Percentiles rank a stretch among this genome's conserved stretches.
Conservation (phyloP, 257 asterid species). For the Solanum clarkiae region DNA sequence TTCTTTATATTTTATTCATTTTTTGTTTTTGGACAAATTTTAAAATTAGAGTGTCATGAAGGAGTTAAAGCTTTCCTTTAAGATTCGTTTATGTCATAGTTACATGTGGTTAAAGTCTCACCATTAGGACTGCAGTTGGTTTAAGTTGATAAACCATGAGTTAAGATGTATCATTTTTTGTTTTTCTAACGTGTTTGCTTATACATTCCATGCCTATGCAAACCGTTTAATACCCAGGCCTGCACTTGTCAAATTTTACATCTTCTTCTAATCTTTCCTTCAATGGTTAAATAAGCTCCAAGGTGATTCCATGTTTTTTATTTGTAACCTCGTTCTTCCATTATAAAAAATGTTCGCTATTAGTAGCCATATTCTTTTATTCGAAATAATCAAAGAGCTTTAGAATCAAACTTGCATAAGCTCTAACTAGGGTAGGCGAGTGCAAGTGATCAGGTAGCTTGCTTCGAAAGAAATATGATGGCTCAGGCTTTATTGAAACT, state of each 20-base stretch:
- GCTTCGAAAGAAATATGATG: neutral
- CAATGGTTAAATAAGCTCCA: neutral
- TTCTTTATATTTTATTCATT: too few species aligned
- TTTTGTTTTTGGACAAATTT: neutral
- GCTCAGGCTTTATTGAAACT: neutral
- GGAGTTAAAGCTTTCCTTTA: neutral
- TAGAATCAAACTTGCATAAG: neutral
- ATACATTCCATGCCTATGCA: neutral
- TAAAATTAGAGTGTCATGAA: neutral
- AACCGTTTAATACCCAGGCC: neutral
- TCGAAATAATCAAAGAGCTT: neutral
- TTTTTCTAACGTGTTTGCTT: neutral
- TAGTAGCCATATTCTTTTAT: neutral
- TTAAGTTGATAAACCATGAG: neutral
- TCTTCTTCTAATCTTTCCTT: neutral
- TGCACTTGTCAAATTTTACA: neutral
- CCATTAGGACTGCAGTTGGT: neutral
- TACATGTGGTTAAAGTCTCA: neutral
- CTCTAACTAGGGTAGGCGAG: neutral
- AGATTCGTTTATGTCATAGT: neutral
- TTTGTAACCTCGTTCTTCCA: neutral
- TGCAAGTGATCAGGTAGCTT: neutral
- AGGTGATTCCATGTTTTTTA: neutral
- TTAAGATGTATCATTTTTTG: neutral
- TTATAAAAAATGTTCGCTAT: neutral